Conservation (phyloP, 2,329 filamentous ascomycete genomes). For the Paraconiothyrium sp. region DNA sequence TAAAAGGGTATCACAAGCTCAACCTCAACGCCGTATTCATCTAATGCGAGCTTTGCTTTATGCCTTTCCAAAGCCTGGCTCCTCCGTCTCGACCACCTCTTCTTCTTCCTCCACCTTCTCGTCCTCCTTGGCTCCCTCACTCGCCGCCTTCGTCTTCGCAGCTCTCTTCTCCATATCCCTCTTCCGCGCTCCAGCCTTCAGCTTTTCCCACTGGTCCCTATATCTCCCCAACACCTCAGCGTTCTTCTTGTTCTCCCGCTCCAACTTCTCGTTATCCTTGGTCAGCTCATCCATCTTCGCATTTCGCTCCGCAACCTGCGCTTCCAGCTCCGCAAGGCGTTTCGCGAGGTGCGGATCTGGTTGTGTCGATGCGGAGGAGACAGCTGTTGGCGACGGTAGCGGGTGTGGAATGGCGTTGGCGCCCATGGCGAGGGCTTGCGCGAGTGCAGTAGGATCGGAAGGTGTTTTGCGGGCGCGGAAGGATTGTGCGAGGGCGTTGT, state of each 20-base stretch:
- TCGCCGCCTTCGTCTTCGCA: slow-evolving; percentile 34
- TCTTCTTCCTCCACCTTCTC: slow-evolving; percentile 19
- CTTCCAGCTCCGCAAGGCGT: slow-evolving; percentile 39
- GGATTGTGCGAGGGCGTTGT: slow-evolving; percentile 86
- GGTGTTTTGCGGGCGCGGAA: slow-evolving; percentile 53
- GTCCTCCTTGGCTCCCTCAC: slow-evolving; percentile 44
- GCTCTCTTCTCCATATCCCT: slow-evolving; percentile 41
- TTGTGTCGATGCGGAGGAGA: slow-evolving; percentile 2
- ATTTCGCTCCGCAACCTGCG: slow-evolving; percentile 35
- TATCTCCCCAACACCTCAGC: slow-evolving; percentile 65
- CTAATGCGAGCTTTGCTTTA: slow-evolving; percentile 13
- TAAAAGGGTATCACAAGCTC: neutral
- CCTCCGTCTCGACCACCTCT: slow-evolving; percentile 28
- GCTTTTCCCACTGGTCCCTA: slow-evolving; percentile 72
- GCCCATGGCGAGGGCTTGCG: slow-evolving; percentile 39
- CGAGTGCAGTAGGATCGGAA: slow-evolving; percentile 38
- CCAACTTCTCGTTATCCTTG: slow-evolving; percentile 69
- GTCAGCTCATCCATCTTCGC: slow-evolving; percentile 59
- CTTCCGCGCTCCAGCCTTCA: slow-evolving; percentile 69
- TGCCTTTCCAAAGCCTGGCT: slow-evolving; percentile 44
- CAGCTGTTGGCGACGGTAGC: slow-evolving; percentile 14
- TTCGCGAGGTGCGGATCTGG: slow-evolving; percentile 26
- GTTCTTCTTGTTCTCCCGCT: slow-evolving; percentile 68
- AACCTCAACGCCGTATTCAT: neutral
- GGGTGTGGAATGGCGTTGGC: slow-evolving; percentile 28